These are phyloP conservation scores for Exophiala aquamarina DNA, from an alignment of 2,329 filamentous ascomycete species.

Conservation along the genomic window DNA sequence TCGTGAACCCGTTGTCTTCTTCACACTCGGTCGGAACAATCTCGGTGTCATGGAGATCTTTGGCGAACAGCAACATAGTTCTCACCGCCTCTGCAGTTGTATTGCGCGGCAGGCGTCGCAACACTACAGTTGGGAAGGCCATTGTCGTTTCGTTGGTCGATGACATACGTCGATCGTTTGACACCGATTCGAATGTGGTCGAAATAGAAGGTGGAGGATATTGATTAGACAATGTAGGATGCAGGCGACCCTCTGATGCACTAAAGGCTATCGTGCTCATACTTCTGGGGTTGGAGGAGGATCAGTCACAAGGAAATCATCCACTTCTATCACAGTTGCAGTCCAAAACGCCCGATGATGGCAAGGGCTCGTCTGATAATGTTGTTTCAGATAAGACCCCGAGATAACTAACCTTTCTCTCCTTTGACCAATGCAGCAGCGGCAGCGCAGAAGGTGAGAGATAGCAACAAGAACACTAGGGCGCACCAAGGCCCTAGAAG, in stretches of 20 bases:
- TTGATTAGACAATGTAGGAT: constrained; percentile 13
- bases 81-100: constrained; percentile 59
- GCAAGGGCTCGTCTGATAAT: too few relatives aligned
- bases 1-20: constrained; percentile 58
- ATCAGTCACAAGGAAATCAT: too few relatives aligned
- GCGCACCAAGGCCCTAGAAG: too few relatives aligned
- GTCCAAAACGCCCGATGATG: too few relatives aligned
- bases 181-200: constrained; percentile 16
- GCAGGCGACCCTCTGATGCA: constrained; percentile 16
- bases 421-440: too few relatives aligned
- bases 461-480: too few relatives aligned
- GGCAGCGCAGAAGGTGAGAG: too few relatives aligned
- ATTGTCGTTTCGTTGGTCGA: constrained; percentile 25
- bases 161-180: constrained; percentile 27
- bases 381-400: too few relatives aligned
- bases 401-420: too few relatives aligned
- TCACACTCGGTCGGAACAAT: constrained; percentile 55
- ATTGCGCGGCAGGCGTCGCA: constrained; percentile 61
- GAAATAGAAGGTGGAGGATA: constrained; percentile 12
- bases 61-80: constrained; percentile 65
- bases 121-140: constrained; percentile 45
- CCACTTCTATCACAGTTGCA: constrained; percentile 1
- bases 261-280: constrained; percentile 22
- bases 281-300: not conserved
- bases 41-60: constrained; percentile 60